Conservation (phyloP, 2,329 filamentous ascomycete species). For the Drechslera avenae region DNA sequence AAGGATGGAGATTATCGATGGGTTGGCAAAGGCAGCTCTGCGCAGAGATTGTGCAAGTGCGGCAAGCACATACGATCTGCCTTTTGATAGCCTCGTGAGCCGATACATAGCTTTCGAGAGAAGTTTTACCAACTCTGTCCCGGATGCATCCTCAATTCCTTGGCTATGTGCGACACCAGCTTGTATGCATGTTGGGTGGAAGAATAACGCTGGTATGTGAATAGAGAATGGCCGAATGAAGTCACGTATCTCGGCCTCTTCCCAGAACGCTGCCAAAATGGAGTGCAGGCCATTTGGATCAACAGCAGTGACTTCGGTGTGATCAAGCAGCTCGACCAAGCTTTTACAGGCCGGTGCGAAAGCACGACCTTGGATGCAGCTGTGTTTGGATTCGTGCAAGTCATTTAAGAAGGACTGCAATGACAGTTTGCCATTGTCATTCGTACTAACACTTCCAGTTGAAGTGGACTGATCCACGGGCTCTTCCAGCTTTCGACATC, state of each 20-base stretch:
- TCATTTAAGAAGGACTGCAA: conserved; percentile 31
- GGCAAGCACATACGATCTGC: conserved; percentile 44
- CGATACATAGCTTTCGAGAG: conserved; percentile 31
- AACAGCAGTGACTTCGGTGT: conserved; percentile 3
- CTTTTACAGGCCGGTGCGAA: conserved; percentile 37
- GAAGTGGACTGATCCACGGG: background rate
- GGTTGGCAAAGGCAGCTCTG: conserved; percentile 34
- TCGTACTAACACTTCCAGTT: background rate
- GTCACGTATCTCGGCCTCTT: conserved; percentile 55
- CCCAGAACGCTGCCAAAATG: conserved; percentile 50
- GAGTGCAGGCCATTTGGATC: conserved; percentile 24
- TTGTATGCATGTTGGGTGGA: conserved; percentile 42
- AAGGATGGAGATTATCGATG: conserved; percentile 39
- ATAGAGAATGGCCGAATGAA: conserved; percentile 50
- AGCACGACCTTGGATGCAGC: conserved; percentile 35
- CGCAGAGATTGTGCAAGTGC: conserved; percentile 39
- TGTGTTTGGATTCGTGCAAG: conserved; percentile 35
- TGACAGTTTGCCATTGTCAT: background rate
- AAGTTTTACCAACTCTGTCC: conserved; percentile 18
- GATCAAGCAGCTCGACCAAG: conserved; percentile 30
- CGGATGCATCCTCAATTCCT: background rate
- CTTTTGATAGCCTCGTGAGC: conserved; percentile 39
- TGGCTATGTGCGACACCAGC: conserved; percentile 17
- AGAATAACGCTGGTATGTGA: conserved; percentile 45
- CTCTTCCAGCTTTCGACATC: conserved; percentile 13